Evolutionary conservation across 2,329 filamentous ascomycete species (phyloP).

Genomic region (Xylariales sp.): DNA sequence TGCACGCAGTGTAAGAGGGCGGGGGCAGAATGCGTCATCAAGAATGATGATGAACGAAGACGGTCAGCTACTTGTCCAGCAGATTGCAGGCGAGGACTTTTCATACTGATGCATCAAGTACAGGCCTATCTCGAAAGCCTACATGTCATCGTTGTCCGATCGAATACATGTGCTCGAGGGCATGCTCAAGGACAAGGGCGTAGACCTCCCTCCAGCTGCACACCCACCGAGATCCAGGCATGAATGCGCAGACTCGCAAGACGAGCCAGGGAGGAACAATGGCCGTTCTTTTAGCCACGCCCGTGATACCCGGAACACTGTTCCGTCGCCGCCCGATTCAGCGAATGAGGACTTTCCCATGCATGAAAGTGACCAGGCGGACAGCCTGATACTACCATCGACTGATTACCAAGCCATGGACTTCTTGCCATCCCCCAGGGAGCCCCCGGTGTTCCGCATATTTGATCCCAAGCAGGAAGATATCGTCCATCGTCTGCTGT

Average conservation of each 20-base stretch:
- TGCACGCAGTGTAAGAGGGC: slow-evolving; percentile 50
- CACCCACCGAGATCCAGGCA: slow-evolving; percentile 50
- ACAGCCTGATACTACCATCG: not conserved
- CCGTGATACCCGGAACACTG: too few relatives aligned
- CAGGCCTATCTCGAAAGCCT: slow-evolving; percentile 54
- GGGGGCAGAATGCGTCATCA: slow-evolving; percentile 49
- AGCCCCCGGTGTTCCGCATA: slow-evolving; percentile 29
- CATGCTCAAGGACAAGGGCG: slow-evolving; percentile 45
- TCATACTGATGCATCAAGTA: slow-evolving; percentile 8
- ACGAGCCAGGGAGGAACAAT: slow-evolving; percentile 1
- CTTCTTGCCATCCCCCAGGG: slow-evolving; percentile 20
- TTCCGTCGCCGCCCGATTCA: slow-evolving; percentile 28
- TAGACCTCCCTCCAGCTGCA: slow-evolving; percentile 43
- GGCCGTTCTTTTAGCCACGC: slow-evolving; percentile 12
- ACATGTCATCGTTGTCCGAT: slow-evolving; percentile 53
- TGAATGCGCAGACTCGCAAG: slow-evolving; percentile 17
- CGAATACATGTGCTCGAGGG: slow-evolving; percentile 47
- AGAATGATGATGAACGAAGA: slow-evolving; percentile 52
- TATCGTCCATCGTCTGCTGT: slow-evolving; percentile 43
- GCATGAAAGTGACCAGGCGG: slow-evolving; percentile 14
- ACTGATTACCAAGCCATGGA: not conserved
- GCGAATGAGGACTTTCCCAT: slow-evolving; percentile 26
- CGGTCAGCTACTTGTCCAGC: too few relatives aligned
- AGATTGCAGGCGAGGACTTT: too few relatives aligned
- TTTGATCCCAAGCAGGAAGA: slow-evolving; percentile 39